A percentile compares a stretch with the other conserved stretches of the same genome.
phyloP scores from a whole-genome alignment of 805 yeast genomes.

The Clavispora phyllophila region DNA sequence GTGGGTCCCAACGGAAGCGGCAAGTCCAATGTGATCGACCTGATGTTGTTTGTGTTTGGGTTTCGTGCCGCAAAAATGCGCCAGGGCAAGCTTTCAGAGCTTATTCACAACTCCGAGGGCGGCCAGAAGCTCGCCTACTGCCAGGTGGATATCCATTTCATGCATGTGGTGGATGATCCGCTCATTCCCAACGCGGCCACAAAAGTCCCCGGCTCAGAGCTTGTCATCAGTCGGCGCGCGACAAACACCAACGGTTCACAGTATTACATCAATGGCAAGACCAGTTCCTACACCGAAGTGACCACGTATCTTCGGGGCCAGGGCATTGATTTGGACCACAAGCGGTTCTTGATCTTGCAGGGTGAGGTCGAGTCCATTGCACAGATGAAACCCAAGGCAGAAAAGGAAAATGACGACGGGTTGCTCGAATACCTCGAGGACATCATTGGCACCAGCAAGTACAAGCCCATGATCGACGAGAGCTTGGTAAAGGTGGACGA shows the following conservation, averaged over 20 bases:
- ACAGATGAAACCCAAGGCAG: constrained; percentile 98
- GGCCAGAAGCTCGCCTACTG: constrained; percentile 59
- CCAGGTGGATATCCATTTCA: constrained; percentile 87
- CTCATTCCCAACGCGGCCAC: constrained; percentile 28
- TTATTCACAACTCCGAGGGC: constrained; percentile 85
- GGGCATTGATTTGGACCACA: constrained; percentile 93
- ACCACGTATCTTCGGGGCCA: constrained; percentile 66
- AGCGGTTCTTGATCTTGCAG: constrained; percentile 87
- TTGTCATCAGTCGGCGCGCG: constrained; percentile 79
- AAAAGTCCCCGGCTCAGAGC: constrained; percentile 48
- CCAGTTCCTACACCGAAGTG: constrained; percentile 74
- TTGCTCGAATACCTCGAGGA: constrained; percentile 91
- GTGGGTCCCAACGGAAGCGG: constrained; percentile 99
- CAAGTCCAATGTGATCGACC: constrained; percentile 94
- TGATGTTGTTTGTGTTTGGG: constrained; percentile 94
- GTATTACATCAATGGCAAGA: constrained; percentile 66
- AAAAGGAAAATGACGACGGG: constrained; percentile 88
- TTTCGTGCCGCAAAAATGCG: constrained; percentile 96
- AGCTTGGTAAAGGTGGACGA: constrained; percentile 57
- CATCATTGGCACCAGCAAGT: constrained; percentile 89
- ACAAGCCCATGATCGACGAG: constrained; percentile 71
- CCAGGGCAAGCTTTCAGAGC: constrained; percentile 86
- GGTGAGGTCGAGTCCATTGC: constrained; percentile 99
- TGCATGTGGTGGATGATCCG: constrained; percentile 61
- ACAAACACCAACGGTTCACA: constrained; percentile 69